phyloP scores from a whole-genome alignment of 1,284 basidiomycete species.

The Cryptococcus depauperatus region DNA sequence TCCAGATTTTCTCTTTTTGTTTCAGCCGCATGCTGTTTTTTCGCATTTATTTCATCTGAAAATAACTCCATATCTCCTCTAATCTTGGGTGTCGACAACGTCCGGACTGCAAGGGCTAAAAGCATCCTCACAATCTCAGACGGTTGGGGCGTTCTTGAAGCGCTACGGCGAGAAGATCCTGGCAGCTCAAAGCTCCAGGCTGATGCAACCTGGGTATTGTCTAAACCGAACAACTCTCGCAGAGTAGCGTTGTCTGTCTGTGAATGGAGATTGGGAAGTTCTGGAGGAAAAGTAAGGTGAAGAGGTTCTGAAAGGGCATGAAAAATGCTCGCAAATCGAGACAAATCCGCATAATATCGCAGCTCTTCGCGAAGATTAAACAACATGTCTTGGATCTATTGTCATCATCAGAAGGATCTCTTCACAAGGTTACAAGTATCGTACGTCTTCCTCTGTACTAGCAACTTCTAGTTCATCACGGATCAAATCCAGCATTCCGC shows the following conservation, averaged over 20 bases:
- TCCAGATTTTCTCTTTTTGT: conserved; percentile 16
- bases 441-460: conserved; percentile 14
- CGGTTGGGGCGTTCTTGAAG: conserved; percentile 28
- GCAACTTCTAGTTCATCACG: conserved; percentile 17
- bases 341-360: conserved; percentile 37
- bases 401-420: neutral
- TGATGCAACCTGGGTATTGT: conserved; percentile 20
- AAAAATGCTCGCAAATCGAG: conserved; percentile 30
- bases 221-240: conserved; percentile 26
- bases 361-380: conserved; percentile 33
- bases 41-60: conserved; percentile 16
- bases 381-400: conserved; percentile 13
- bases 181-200: conserved; percentile 22
- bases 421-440: too few species aligned
- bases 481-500: conserved; percentile 32
- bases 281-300: conserved; percentile 15
- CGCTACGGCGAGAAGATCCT: conserved; percentile 25
- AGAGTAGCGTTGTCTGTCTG: conserved; percentile 21
- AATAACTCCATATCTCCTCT: conserved; percentile 20
- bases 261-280: conserved; percentile 6
- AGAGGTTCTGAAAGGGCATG: conserved; percentile 17
- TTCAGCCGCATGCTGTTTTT: conserved; percentile 9
- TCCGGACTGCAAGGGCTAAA: conserved; percentile 26
- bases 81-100: conserved; percentile 18
- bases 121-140: conserved; percentile 38